phyloP scores from a whole-genome alignment of 2,329 filamentous ascomycete species.

The Cladosporium sp. region DNA sequence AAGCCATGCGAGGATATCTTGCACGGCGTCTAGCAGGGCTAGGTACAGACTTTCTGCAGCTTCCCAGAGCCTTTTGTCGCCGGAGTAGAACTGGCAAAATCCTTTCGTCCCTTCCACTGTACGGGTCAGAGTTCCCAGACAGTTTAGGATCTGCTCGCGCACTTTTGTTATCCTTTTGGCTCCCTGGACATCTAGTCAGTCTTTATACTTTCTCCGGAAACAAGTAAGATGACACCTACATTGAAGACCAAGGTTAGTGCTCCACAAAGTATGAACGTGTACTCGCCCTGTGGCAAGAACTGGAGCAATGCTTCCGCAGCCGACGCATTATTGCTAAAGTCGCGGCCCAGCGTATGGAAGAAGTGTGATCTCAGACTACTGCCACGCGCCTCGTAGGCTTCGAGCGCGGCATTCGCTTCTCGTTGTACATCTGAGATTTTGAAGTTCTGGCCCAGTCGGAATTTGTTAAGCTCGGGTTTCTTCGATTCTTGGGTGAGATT shows the following conservation, averaged over 20 bases:
- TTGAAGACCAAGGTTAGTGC: constrained; percentile 8
- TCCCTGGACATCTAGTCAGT: not conserved
- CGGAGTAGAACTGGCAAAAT: not conserved
- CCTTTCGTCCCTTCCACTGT: constrained; percentile 4
- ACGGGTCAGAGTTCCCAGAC: not conserved
- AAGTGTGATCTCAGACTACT: constrained; percentile 4
- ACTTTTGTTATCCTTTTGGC: not conserved
- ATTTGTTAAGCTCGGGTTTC: not conserved
- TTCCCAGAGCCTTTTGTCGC: not conserved
- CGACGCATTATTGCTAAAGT: constrained; percentile 3
- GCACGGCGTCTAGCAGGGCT: not conserved
- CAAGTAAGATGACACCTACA: not conserved
- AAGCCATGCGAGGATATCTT: constrained; percentile 8
- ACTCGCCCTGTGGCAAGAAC: constrained; percentile 2
- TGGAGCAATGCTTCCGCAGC: not conserved
- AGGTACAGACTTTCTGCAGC: constrained; percentile 2
- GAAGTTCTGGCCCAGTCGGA: not conserved
- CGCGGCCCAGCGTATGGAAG: not conserved
- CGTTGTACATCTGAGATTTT: constrained; percentile 5
- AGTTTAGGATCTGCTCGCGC: constrained; percentile 2
- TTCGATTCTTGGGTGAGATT: not conserved
- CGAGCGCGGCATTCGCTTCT: constrained; percentile 2
- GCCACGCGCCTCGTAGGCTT: constrained; percentile 3
- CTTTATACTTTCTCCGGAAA: not conserved
- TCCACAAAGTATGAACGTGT: constrained; percentile 4